Conservation (phyloP, 495 filamentous ascomycete genomes). For the Lichenothelia convexa region DNA sequence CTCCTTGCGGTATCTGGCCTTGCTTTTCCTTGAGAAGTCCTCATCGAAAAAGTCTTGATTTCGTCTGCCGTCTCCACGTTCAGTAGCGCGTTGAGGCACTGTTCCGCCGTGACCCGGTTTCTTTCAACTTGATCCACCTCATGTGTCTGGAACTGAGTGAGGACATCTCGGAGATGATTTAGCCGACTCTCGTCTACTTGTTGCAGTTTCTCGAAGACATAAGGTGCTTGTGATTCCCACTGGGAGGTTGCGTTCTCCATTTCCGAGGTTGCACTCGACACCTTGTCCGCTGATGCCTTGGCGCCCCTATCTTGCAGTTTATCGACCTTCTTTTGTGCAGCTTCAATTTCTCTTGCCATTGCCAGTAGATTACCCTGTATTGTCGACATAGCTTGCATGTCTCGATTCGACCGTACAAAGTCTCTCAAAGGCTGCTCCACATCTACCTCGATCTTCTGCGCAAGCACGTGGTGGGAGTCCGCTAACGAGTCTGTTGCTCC, state of each 20-base stretch:
- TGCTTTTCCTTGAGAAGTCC: conserved; percentile 19
- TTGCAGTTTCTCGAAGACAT: conserved; percentile 88
- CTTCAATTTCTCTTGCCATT: conserved; percentile 71
- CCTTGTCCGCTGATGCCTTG: conserved; percentile 61
- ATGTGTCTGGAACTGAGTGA: conserved; percentile 86
- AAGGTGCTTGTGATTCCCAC: conserved; percentile 93
- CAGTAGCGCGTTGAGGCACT: conserved; percentile 65
- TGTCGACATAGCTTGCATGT: conserved; percentile 68
- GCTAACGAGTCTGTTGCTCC: conserved; percentile 63
- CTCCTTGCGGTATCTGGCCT: conserved; percentile 24
- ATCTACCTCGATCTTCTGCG: conserved; percentile 73
- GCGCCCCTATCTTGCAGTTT: conserved; percentile 67
- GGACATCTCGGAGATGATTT: conserved; percentile 78
- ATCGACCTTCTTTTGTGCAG: conserved; percentile 69
- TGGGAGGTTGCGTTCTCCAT: conserved; percentile 62
- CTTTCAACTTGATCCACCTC: conserved; percentile 77
- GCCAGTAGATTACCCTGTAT: conserved; percentile 63
- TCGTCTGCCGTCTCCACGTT: conserved; percentile 79
- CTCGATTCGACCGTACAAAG: conserved; percentile 50
- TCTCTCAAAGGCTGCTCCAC: conserved; percentile 72
- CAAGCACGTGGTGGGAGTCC: conserved; percentile 65
- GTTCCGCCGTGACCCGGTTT: conserved; percentile 56
- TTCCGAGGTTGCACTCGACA: conserved; percentile 54
- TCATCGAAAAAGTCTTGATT: conserved; percentile 66
- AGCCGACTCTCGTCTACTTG: conserved; percentile 74